A percentile compares a stretch with the other conserved stretches of the same genome.
Evolutionary conservation across 257 asterid genomes (phyloP).

Genomic region (Nyctanthes arbortristis): DNA sequence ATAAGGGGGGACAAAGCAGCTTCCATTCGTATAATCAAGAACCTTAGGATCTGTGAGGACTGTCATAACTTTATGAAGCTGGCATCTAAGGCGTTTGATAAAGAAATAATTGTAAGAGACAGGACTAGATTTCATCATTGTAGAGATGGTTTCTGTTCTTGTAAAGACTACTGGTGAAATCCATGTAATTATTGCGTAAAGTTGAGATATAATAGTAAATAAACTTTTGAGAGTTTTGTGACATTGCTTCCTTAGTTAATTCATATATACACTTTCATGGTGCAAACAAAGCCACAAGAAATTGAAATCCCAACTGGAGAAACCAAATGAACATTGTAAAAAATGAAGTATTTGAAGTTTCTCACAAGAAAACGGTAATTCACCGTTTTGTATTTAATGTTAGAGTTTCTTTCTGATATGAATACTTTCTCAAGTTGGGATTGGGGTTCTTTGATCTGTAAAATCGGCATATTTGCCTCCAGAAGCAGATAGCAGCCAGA

Average conservation of each 20-base stretch:
- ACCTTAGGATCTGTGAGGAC: constrained; percentile 72
- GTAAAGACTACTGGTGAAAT: constrained; percentile 67
- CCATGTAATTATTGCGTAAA: neutral
- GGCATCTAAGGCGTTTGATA: constrained; percentile 53
- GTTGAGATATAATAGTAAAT: constrained; percentile 2
- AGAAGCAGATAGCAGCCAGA: constrained; percentile 41
- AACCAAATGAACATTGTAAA: neutral
- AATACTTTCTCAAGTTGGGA: constrained; percentile 50
- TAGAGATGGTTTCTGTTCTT: constrained; percentile 63
- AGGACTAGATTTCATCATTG: constrained; percentile 73
- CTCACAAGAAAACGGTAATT: constrained; percentile 29
- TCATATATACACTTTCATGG: neutral
- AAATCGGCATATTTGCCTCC: constrained; percentile 28
- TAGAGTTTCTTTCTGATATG: neutral
- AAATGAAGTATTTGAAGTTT: constrained; percentile 13
- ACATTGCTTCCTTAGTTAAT: neutral
- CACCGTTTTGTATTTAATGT: neutral
- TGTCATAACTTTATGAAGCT: constrained; percentile 71
- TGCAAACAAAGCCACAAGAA: neutral
- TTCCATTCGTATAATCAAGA: constrained; percentile 52
- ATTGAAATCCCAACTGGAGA: neutral
- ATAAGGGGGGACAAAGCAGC: constrained; percentile 41
- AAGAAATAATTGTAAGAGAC: constrained; percentile 64
- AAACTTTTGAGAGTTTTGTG: neutral
- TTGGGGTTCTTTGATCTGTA: constrained; percentile 18